Evolutionary conservation across 768 basidiomycete genomes (phyloP).

Genomic region (Suillus subluteus): DNA sequence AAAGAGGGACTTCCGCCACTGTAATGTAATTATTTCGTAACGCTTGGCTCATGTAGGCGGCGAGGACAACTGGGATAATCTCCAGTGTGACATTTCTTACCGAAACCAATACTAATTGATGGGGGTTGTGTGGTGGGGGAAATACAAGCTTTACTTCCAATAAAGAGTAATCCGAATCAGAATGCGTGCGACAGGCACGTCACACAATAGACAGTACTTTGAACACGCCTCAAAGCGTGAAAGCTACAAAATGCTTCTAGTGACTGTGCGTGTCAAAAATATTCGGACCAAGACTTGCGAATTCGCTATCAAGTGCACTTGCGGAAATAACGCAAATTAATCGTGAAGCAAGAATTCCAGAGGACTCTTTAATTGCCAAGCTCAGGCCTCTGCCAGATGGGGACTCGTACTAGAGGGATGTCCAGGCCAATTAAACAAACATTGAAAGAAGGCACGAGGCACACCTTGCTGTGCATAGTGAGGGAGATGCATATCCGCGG

Average conservation of each 20-base stretch:
- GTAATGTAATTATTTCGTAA: conserved; percentile 39
- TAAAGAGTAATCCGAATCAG: neutral
- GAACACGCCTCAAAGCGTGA: neutral
- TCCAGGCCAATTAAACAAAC: neutral
- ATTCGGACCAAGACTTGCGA: neutral
- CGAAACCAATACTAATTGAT: conserved; percentile 17
- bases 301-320: too few relatives aligned
- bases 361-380: neutral
- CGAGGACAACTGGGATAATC: conserved; percentile 20
- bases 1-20: conserved; percentile 20
- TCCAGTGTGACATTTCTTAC: conserved; percentile 17
- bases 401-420: neutral
- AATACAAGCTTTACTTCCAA: neutral
- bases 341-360: neutral
- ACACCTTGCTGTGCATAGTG: conserved; percentile 14
- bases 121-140: conserved; percentile 1
- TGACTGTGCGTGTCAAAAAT: neutral
- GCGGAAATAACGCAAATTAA: neutral
- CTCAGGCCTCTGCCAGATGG: neutral
- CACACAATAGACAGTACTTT: neutral
- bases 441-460: conserved; percentile 29
- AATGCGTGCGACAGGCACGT: conserved; percentile 3
- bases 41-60: conserved; percentile 25
- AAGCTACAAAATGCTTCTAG: neutral
- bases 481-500: conserved; percentile 35